A percentile compares a stretch with the other conserved stretches of the same genome.
phyloP scores from a whole-genome alignment of 2,329 filamentous ascomycete species.

The Cercospora nicotianae region DNA sequence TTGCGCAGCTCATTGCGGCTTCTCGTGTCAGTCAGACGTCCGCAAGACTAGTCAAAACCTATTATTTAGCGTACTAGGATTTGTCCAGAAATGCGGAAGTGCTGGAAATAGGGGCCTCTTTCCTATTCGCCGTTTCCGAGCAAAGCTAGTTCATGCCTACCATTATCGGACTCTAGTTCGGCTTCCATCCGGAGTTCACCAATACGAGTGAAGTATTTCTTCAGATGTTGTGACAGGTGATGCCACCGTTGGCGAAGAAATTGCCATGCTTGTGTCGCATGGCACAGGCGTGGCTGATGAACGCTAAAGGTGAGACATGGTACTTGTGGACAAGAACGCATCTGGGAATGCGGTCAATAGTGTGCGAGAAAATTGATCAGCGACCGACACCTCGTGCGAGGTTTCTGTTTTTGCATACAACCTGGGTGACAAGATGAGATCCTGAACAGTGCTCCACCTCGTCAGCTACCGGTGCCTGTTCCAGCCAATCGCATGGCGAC shows the following conservation, averaged over 20 bases:
- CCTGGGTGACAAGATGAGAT: background rate
- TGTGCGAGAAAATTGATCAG: background rate
- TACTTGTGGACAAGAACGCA: background rate
- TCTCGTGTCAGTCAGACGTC: background rate
- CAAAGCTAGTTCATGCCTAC: background rate
- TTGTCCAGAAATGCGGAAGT: background rate
- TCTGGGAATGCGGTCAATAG: background rate
- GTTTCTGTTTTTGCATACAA: background rate
- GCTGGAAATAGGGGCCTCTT: slow-evolving; percentile 2
- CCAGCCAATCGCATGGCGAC: background rate
- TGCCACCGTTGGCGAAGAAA: background rate
- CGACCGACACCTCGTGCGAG: background rate
- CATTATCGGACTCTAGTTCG: background rate
- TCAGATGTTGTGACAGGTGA: background rate
- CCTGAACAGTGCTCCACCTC: background rate
- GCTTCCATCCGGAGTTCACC: background rate
- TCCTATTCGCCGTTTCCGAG: background rate
- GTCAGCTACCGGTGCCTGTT: background rate
- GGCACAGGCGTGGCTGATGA: background rate
- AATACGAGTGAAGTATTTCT: background rate
- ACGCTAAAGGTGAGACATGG: background rate
- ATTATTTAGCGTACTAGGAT: slow-evolving; percentile 4
- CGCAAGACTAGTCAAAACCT: slow-evolving; percentile 3
- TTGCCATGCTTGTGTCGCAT: background rate
- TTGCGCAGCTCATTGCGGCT: background rate